Percentiles rank a stretch among this genome's conserved stretches.
These are phyloP conservation scores for Phialophora expanda DNA, from an alignment of 2,329 filamentous ascomycete species.

Conservation along the genomic window DNA sequence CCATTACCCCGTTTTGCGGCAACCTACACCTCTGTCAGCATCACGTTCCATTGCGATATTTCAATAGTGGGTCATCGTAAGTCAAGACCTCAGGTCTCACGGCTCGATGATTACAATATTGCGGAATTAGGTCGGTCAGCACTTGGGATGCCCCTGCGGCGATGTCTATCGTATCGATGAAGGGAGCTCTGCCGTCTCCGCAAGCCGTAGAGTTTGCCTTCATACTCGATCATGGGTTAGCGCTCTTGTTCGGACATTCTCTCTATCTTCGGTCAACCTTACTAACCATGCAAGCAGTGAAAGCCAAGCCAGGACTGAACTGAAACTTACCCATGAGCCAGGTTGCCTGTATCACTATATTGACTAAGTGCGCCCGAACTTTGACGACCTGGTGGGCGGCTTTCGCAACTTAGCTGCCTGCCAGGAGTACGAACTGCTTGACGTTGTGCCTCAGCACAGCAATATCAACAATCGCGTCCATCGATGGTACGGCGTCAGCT, in stretches of 20 bases:
- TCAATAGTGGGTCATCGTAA: constrained; percentile 40
- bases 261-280: constrained; percentile 11
- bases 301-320: neutral
- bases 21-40: neutral
- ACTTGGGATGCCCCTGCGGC: constrained; percentile 31
- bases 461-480: constrained; percentile 17
- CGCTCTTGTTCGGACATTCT: constrained; percentile 7
- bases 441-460: constrained; percentile 7
- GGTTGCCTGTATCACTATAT: constrained; percentile 4
- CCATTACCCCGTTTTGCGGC: neutral
- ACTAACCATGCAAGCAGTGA: neutral
- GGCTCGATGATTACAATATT: constrained; percentile 41
- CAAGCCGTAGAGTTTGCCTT: neutral
- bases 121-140: constrained; percentile 29
- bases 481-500: neutral
- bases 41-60: neutral
- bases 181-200: constrained; percentile 30
- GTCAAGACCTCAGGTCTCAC: constrained; percentile 48
- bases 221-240: neutral
- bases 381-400: constrained; percentile 10
- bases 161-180: constrained; percentile 31
- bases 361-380: constrained; percentile 4
- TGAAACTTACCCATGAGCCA: constrained; percentile 19
- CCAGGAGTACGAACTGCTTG: constrained; percentile 2
- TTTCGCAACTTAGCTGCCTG: neutral